Conservation (phyloP, 306 rosid species). For the Canavalia ensiformis region DNA sequence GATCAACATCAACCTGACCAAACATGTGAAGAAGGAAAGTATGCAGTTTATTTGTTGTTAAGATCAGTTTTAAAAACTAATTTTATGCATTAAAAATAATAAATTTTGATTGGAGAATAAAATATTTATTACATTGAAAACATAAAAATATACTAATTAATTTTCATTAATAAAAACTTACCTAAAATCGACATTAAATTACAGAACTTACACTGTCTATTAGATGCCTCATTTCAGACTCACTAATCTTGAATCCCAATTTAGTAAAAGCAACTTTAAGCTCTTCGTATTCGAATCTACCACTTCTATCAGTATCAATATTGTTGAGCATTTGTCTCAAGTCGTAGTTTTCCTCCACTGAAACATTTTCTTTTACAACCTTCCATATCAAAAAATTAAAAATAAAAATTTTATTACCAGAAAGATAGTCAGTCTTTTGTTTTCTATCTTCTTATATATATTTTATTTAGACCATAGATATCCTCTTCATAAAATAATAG, state of each 20-base stretch:
- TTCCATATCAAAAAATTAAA: conserved; percentile 38
- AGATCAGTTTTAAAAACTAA: too few species aligned
- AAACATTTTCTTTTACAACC: conserved; percentile 89
- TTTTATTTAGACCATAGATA: too few species aligned
- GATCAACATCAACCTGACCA: conserved; percentile 88
- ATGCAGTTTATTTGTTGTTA: neutral
- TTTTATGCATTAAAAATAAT: too few species aligned
- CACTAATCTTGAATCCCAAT: conserved; percentile 85
- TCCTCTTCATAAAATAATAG: neutral
- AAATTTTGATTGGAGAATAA: too few species aligned
- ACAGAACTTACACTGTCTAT: conserved; percentile 84
- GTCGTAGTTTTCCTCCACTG: conserved; percentile 89
- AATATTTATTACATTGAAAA: neutral
- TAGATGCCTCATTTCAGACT: conserved; percentile 79
- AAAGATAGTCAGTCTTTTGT: neutral
- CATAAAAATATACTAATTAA: too few species aligned
- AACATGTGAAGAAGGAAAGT: conserved; percentile 7
- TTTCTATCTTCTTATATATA: neutral
- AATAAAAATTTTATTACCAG: conserved; percentile 28
- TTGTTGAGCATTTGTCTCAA: conserved; percentile 90
- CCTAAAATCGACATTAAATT: too few species aligned
- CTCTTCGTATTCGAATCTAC: conserved; percentile 86
- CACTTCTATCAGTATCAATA: conserved; percentile 91
- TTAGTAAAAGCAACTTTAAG: conserved; percentile 81
- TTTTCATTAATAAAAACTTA: too few species aligned